Evolutionary conservation across 2,329 filamentous ascomycete species (phyloP).

Genomic region (Beauveria asiatica): DNA sequence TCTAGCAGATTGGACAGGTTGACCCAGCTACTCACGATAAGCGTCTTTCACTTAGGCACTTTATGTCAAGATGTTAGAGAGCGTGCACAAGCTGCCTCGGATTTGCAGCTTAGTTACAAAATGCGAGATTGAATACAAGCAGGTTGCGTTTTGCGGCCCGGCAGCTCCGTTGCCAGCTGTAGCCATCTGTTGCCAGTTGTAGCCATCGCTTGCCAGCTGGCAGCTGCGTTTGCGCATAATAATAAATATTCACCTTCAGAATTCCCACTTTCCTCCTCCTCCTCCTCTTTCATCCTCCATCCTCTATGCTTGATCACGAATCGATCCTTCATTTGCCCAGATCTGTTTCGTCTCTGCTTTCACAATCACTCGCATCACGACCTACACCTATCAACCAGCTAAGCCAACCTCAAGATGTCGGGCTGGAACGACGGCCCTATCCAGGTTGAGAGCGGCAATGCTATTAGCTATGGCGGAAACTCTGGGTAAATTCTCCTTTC

Average conservation of each 20-base stretch:
- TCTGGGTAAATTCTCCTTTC: background rate
- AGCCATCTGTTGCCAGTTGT: background rate
- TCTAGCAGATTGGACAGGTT: too few relatives aligned
- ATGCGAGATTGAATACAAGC: background rate
- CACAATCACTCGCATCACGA: background rate
- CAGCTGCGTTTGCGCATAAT: slow-evolving; percentile 4
- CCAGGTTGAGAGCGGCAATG: background rate
- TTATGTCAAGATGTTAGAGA: too few relatives aligned
- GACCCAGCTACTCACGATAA: too few relatives aligned
- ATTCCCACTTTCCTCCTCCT: background rate
- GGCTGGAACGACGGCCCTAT: background rate
- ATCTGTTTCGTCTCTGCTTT: too few relatives aligned
- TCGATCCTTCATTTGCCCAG: too few relatives aligned
- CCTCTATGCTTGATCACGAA: too few relatives aligned
- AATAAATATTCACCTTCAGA: background rate
- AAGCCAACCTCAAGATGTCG: background rate
- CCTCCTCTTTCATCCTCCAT: too few relatives aligned
- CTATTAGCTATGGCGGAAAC: background rate
- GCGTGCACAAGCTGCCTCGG: background rate
- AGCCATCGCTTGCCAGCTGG: background rate
- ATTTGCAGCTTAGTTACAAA: background rate
- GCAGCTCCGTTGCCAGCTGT: background rate
- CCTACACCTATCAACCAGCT: too few relatives aligned
- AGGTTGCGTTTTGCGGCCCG: background rate
- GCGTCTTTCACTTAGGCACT: too few relatives aligned